Percentiles rank a stretch among this genome's conserved stretches.
These are phyloP conservation scores for Ramaria sp. DNA, from an alignment of 768 basidiomycete species.

Conservation along the genomic window DNA sequence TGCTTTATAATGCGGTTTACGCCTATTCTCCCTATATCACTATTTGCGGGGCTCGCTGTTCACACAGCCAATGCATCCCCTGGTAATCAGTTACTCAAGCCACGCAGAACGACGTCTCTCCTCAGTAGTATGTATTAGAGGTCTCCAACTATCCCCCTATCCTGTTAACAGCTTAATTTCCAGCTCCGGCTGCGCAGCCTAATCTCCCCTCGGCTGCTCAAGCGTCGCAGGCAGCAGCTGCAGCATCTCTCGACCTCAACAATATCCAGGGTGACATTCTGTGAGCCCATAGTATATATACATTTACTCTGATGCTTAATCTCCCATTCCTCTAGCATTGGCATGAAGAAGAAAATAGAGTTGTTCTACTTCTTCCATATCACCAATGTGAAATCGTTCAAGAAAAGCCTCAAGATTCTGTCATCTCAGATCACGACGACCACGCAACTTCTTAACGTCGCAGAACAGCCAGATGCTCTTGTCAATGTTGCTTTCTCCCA, in stretches of 20 bases:
- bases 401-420: constrained; percentile 9
- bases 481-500: constrained; percentile 17
- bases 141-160: not conserved
- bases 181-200: not conserved
- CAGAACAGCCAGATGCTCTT: constrained; percentile 12
- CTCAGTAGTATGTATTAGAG: not conserved
- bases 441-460: not conserved
- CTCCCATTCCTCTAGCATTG: constrained; percentile 10
- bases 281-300: not conserved
- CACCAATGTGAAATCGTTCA: constrained; percentile 14
- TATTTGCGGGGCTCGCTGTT: not conserved
- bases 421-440: constrained; percentile 3
- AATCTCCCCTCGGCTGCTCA: not conserved
- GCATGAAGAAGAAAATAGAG: constrained; percentile 17
- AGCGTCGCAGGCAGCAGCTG: not conserved
- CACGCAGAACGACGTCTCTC: too few relatives aligned
- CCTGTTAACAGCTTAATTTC: not conserved
- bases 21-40: not conserved
- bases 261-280: constrained; percentile 14
- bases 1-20: too few relatives aligned
- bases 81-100: not conserved
- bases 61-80: not conserved
- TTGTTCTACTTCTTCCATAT: constrained; percentile 17
- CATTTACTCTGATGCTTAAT: not conserved
- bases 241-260: constrained; percentile 10